phyloP scores from a whole-genome alignment of 2,329 filamentous ascomycete genomes.

The Hymenoscyphus occultus region DNA sequence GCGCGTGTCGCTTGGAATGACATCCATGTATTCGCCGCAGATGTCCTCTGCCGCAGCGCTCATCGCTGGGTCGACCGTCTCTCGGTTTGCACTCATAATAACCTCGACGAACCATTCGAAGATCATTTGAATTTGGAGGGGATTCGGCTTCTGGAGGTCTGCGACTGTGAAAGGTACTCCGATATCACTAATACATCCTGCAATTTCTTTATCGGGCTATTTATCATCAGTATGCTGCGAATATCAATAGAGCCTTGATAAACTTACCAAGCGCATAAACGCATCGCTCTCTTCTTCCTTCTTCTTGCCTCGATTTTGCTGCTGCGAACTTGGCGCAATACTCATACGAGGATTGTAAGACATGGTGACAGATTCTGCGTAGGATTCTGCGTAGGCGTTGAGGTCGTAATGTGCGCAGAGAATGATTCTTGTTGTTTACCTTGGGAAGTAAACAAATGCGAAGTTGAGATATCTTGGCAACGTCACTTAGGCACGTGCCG shows the following conservation, averaged over 20 bases:
- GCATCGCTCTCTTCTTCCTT: slow-evolving; percentile 57
- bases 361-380: slow-evolving; percentile 36
- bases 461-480: neutral
- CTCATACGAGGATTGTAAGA: slow-evolving; percentile 52
- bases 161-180: slow-evolving; percentile 83
- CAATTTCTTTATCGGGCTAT: slow-evolving; percentile 71
- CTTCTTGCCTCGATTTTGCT: slow-evolving; percentile 47
- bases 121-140: slow-evolving; percentile 92
- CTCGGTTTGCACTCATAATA: slow-evolving; percentile 87
- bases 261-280: slow-evolving; percentile 54
- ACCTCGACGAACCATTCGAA: slow-evolving; percentile 97
- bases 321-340: slow-evolving; percentile 46
- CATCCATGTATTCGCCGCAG: slow-evolving; percentile 78
- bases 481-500: neutral
- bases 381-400: slow-evolving; percentile 8
- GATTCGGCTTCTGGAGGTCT: slow-evolving; percentile 91
- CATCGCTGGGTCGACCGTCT: slow-evolving; percentile 94
- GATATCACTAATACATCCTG: slow-evolving; percentile 95
- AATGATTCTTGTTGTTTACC: slow-evolving; percentile 6
- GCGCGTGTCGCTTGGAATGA: slow-evolving; percentile 80
- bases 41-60: slow-evolving; percentile 85
- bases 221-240: slow-evolving; percentile 12
- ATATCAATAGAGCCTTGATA: slow-evolving; percentile 2
- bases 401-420: slow-evolving; percentile 4
- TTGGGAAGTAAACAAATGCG: slow-evolving; percentile 10